These are phyloP conservation scores for Cutaneotrichosporon daszewskae DNA, from an alignment of 1,284 basidiomycete species.

Conservation along the genomic window DNA sequence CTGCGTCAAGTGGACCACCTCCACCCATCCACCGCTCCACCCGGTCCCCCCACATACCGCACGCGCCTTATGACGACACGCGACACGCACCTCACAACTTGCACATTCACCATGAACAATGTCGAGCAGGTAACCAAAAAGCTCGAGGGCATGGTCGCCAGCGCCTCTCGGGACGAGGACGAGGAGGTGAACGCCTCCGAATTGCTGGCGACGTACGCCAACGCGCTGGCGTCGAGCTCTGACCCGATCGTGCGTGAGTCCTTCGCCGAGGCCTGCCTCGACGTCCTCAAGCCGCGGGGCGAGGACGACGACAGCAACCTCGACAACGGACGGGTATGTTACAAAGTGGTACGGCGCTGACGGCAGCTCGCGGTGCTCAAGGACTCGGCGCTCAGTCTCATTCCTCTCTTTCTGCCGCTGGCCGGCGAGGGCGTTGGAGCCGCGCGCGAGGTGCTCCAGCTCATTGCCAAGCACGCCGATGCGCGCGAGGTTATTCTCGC, in stretches of 20 bases:
- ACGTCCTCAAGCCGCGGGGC: constrained; percentile 13
- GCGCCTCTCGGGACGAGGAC: too few species aligned
- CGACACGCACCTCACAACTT: too few species aligned
- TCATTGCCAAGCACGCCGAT: constrained; percentile 16
- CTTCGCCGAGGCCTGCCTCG: constrained; percentile 12
- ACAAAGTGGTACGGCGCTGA: neutral
- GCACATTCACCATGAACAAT: too few species aligned
- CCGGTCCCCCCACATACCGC: too few species aligned
- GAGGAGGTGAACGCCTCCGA: constrained; percentile 10
- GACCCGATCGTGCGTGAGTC: constrained; percentile 18
- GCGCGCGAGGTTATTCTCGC: constrained; percentile 33
- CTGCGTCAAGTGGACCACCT: too few species aligned
- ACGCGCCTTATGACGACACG: too few species aligned
- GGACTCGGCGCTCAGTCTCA: constrained; percentile 15
- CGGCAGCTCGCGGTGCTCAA: constrained; percentile 11
- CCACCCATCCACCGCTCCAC: too few species aligned
- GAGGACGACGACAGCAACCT: constrained; percentile 1
- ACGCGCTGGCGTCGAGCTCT: constrained; percentile 4
- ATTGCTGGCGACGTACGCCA: constrained; percentile 13
- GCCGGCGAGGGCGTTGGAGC: neutral
- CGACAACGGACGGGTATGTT: too few species aligned
- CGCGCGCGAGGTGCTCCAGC: constrained; percentile 10
- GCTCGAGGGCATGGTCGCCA: too few species aligned
- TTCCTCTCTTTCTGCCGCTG: constrained; percentile 14
- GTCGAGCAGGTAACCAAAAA: too few species aligned